Evolutionary conservation across 768 basidiomycete species (phyloP), one percentile per base, ranked within the genome.

Genomic region (Naematelia encephala): DNA sequence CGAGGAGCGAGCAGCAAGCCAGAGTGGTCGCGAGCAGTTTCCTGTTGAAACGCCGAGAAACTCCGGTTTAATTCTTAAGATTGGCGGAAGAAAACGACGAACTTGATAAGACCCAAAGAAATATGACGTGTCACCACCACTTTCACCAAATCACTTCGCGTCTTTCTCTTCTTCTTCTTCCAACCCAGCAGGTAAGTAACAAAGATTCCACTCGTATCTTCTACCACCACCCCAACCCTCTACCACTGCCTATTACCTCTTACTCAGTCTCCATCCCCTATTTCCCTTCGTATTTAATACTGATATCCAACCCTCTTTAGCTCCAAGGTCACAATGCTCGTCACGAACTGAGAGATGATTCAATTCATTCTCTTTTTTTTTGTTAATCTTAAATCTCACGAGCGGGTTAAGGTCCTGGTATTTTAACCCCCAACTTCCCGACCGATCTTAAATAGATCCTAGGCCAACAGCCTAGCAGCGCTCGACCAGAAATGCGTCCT

Each of bases 321-420:
- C 66, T 62, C 65, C 72, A 77, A 77, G 73, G 75, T 74, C 75
- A 74, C 75, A 77, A 73, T 69, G 73, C 73, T 74, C 69, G 73
- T 64, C 51, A 73, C 71, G 59, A 54, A 71, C 69, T 42, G 58
- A 59, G 60, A 49, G 59, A 11, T 51, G 11, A 19, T 55, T 25
- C 28, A 11, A 21, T 52, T 62, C 58, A 21, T 21, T 44, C 25
- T n/a, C 47, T 47, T n/a, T 14, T 14, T 16, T 13, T 39, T 43
- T 39, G 26, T 50, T 53, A 61, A 51, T 62, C 54, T 62, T n/a
- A n/a, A n/a, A n/a, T 54, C 66, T 73, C 69, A 52, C 74, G 70
- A 77, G 71, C 75, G 73, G 74, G 75, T 57, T 70, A 77, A 77
- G 75, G 75, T 77, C 75, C 75, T 77, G 75, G 75, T 70, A 77